Conservation (phyloP, 2,329 filamentous ascomycete species). For the Colletotrichum filicis region DNA sequence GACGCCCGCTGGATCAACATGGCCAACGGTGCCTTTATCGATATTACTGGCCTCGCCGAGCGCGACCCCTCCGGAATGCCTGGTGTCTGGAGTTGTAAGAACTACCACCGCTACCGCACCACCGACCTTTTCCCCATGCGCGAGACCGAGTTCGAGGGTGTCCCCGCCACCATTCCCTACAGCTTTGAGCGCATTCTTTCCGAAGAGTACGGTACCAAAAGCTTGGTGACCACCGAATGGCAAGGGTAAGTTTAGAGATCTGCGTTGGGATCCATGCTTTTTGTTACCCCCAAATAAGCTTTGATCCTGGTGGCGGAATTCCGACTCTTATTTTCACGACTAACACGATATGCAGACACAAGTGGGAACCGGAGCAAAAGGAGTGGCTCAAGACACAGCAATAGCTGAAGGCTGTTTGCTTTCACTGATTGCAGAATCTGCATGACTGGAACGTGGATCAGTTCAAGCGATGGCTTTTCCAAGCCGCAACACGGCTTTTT, state of each 20-base stretch:
- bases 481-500: neutral
- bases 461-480: neutral
- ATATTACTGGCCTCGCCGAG: slow-evolving; percentile 82
- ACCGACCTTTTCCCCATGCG: slow-evolving; percentile 82
- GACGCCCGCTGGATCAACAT: slow-evolving; percentile 87
- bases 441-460: neutral
- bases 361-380: slow-evolving; percentile 67
- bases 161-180: slow-evolving; percentile 76
- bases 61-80: slow-evolving; percentile 68
- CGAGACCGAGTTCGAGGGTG: slow-evolving; percentile 79
- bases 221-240: slow-evolving; percentile 69
- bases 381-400: slow-evolving; percentile 64
- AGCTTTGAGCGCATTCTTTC: slow-evolving; percentile 73
- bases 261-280: neutral
- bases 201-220: slow-evolving; percentile 73
- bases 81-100: slow-evolving; percentile 83
- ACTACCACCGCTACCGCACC: slow-evolving; percentile 77
- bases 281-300: slow-evolving; percentile 1
- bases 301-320: neutral
- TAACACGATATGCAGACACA: slow-evolving; percentile 59
- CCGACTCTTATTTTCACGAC: neutral
- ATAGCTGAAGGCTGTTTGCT: neutral
- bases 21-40: slow-evolving; percentile 81
- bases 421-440: neutral
- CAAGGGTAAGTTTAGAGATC: slow-evolving; percentile 62